A percentile compares a stretch with the other conserved stretches of the same genome.
Conservation (phyloP, 192 early-diverging fungal genomes). For the Radiomyces spectabilis region DNA sequence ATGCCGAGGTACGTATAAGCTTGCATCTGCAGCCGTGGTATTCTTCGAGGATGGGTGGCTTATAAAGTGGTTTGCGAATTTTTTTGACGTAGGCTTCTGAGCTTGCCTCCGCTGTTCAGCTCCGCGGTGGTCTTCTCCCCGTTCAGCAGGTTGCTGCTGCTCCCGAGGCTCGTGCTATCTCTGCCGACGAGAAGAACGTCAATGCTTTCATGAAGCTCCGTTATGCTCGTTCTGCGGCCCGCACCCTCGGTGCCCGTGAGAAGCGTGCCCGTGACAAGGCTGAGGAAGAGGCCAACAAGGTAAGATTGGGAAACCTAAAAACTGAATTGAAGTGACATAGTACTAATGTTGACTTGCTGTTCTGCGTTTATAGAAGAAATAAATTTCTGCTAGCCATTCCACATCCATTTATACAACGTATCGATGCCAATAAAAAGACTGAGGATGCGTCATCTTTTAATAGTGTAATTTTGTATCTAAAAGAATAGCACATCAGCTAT, state of each 20-base stretch:
- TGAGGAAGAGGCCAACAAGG: conserved; percentile 76
- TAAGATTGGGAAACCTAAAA: too few relatives aligned
- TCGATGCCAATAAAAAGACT: background rate
- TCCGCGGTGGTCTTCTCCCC: conserved; percentile 60
- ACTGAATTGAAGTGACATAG: too few relatives aligned
- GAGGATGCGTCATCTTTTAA: background rate
- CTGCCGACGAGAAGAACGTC: conserved; percentile 43
- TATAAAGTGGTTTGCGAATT: background rate
- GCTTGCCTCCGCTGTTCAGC: conserved; percentile 54
- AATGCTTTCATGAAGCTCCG: conserved; percentile 69
- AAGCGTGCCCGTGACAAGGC: conserved; percentile 71
- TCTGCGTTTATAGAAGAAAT: conserved; percentile 20
- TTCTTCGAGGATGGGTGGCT: background rate
- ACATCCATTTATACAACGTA: background rate
- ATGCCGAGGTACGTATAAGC: conserved; percentile 50
- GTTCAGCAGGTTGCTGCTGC: conserved; percentile 47
- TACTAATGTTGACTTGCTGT: too few relatives aligned
- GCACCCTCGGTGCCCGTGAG: conserved; percentile 72
- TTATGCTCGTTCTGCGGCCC: conserved; percentile 69
- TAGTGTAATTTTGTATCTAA: background rate
- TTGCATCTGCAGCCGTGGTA: too few relatives aligned
- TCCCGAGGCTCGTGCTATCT: conserved; percentile 48
- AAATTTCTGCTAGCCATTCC: background rate
- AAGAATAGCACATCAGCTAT: too few relatives aligned
- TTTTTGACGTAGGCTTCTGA: conserved; percentile 27